Conservation (phyloP, 176 grass and related monocot species). For the Juncus effusus region DNA sequence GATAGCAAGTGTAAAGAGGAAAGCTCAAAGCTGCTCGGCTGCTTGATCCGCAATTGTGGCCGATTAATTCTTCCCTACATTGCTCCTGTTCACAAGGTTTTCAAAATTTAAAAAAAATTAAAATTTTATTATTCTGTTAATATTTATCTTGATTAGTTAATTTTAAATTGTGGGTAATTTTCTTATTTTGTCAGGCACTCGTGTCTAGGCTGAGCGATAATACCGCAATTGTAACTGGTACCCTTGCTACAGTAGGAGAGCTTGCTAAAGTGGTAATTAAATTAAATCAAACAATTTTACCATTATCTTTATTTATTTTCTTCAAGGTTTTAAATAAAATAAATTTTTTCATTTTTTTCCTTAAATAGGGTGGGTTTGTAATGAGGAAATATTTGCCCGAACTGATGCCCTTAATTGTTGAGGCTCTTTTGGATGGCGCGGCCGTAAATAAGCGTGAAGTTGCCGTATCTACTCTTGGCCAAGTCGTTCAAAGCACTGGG, state of each 20-base stretch:
- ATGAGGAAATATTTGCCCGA: slow-evolving; percentile 97
- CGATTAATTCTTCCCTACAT: slow-evolving; percentile 95
- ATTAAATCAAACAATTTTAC: not conserved
- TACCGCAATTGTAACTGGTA: slow-evolving; percentile 76
- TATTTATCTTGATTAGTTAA: slow-evolving; percentile 27
- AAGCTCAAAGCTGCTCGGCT: slow-evolving; percentile 81
- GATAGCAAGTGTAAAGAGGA: slow-evolving; percentile 98
- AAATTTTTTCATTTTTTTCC: slow-evolving; percentile 25
- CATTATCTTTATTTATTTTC: slow-evolving; percentile 25
- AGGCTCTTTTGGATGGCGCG: slow-evolving; percentile 89
- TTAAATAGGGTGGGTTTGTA: slow-evolving; percentile 79
- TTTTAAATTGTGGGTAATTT: slow-evolving; percentile 8
- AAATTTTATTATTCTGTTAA: not conserved
- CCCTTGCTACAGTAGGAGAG: slow-evolving; percentile 96
- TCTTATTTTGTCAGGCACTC: slow-evolving; percentile 62
- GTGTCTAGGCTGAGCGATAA: slow-evolving; percentile 80
- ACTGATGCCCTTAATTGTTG: slow-evolving; percentile 95
- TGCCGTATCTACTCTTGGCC: slow-evolving; percentile 94
- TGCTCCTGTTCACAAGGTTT: slow-evolving; percentile 96
- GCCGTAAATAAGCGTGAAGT: slow-evolving; percentile 89
- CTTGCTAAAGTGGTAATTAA: slow-evolving; percentile 90
- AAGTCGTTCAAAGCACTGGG: slow-evolving; percentile 99
- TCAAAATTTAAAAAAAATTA: no score
- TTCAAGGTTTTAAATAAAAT: slow-evolving; percentile 3
- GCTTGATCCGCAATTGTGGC: slow-evolving; percentile 84